Base-by-base conservation (phyloP, 1,139 yeast genomes). In the Suhomyces taliae region DNA sequence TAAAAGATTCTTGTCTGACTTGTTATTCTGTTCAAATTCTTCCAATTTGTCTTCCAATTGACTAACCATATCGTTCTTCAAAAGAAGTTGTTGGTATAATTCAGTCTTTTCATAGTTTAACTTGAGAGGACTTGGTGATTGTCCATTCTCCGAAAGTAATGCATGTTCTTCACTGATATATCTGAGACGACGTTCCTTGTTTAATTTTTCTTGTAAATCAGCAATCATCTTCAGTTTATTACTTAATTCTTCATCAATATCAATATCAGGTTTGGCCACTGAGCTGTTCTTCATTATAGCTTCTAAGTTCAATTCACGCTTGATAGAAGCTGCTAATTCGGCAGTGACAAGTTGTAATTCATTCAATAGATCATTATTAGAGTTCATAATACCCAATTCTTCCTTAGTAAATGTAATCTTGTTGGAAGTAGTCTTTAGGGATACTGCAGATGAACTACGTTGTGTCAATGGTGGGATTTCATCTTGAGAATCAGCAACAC, bases 151-250 rank as follows among this genome's bases (percentile, higher is more conserved):
- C 53, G 73, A 61, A 34, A 82, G 61, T 41, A 83, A 61, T 0
- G 82, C 82, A 57, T 83, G 87, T 52, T 85, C 90, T 59, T 87
- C 93, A 37, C 89, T 83, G 14, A 85, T 78, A 53, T 78, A 83
- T 44, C 93, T 65, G 48, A 82, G 75, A 54, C 82, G 69, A 52
- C 91, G 72, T 60, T 87, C 93, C 39, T 81, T 81, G 47, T 80
- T 81, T 50, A 87, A 63, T 52, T 79, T 78, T 43, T 79, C 81
- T 43, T 84, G 79, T 46, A 87, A 61, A 29, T 77, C 78, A 3
- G 78, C 72, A 34, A 85, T 73, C 27, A 29, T 36, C 7, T 70
- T 60, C 40, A 82, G 72, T 52, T 81, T 77, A 26, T 72, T 68
- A 12, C 75, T 62, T 10, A 75, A 48, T 47, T 76, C 76, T 8